These are phyloP conservation scores for Dryadomyces quercus-mongolicae DNA, from an alignment of 2,329 filamentous ascomycete species.

Conservation along the genomic window DNA sequence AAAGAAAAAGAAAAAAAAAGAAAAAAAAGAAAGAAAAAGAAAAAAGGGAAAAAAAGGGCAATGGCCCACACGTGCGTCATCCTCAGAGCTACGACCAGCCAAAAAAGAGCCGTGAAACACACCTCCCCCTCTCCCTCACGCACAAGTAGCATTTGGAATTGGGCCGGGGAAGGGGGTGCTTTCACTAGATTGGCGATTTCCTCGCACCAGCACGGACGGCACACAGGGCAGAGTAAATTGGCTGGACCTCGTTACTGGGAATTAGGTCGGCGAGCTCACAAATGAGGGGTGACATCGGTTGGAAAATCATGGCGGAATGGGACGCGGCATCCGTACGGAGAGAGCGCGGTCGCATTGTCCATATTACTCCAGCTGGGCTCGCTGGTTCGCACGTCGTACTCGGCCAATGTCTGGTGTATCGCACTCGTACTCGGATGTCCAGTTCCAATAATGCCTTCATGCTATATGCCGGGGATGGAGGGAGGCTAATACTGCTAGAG, in stretches of 20 bases:
- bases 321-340: background rate
- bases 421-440: too few species aligned
- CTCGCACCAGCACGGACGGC: background rate
- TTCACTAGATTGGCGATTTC: background rate
- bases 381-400: too few species aligned
- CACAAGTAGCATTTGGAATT: background rate
- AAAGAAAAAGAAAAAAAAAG: background rate
- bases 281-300: background rate
- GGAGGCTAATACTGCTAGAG: too few species aligned
- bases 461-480: too few species aligned
- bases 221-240: background rate
- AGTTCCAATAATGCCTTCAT: too few species aligned
- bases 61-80: background rate
- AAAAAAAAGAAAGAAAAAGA: background rate
- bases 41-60: background rate
- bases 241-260: background rate
- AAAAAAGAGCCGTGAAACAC: background rate
- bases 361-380: too few species aligned
- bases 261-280: background rate
- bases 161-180: background rate
- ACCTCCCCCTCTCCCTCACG: too few species aligned
- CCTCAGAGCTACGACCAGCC: background rate
- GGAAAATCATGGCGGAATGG: background rate
- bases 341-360: background rate
- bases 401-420: too few species aligned